Conservation (phyloP, 108 stramenopile species). For the Bacterosira constricta region DNA sequence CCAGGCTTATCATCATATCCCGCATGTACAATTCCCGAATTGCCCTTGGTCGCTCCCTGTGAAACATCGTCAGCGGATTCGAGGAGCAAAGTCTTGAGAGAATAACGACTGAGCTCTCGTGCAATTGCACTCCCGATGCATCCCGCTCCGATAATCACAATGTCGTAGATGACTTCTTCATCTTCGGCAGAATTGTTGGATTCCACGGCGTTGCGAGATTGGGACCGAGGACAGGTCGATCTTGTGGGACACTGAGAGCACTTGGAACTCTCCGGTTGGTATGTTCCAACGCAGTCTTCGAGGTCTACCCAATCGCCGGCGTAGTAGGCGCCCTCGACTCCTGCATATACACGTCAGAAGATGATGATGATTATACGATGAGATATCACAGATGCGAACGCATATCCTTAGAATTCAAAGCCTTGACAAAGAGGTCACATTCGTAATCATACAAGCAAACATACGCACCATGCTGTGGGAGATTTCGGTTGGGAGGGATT, state of each 20-base stretch:
- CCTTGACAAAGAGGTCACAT: not conserved
- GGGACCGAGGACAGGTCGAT: slow-evolving; percentile 58
- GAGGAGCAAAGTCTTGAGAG: slow-evolving; percentile 52
- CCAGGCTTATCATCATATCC: slow-evolving; percentile 88
- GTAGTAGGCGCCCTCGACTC: slow-evolving; percentile 76
- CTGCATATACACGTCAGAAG: slow-evolving; percentile 3
- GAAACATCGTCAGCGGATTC: slow-evolving; percentile 82
- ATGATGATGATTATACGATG: not conserved
- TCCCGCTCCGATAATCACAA: slow-evolving; percentile 72
- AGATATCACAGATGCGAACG: not conserved
- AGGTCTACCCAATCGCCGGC: slow-evolving; percentile 77
- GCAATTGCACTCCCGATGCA: slow-evolving; percentile 84
- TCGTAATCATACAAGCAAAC: not conserved
- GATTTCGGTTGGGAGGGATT: not conserved
- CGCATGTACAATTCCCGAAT: slow-evolving; percentile 86
- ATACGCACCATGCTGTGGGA: slow-evolving; percentile 7
- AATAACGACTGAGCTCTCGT: slow-evolving; percentile 70
- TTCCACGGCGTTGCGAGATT: slow-evolving; percentile 41
- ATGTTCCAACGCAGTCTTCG: slow-evolving; percentile 69
- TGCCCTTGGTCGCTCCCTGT: slow-evolving; percentile 81
- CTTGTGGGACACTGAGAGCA: slow-evolving; percentile 42
- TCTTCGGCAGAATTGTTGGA: slow-evolving; percentile 16
- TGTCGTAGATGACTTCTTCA: slow-evolving; percentile 51
- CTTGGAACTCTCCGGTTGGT: slow-evolving; percentile 43
- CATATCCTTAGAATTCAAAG: not conserved